These are phyloP conservation scores for Cyberlindnera misumaiensis DNA, from an alignment of 805 yeast genomes.

Conservation along the genomic window DNA sequence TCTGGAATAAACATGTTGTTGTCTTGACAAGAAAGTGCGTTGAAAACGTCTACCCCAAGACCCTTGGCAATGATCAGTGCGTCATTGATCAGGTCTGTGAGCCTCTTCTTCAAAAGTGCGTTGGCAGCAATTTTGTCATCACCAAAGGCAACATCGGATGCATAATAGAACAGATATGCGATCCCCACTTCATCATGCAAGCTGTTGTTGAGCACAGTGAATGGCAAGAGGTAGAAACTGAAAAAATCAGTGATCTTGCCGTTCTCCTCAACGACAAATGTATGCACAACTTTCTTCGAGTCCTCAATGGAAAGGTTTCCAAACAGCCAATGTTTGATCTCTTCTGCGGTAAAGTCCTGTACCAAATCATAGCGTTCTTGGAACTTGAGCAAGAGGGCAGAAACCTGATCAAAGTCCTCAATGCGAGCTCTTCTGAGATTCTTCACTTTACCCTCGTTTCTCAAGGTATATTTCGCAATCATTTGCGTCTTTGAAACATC, in stretches of 20 bases:
- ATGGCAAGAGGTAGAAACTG: conserved; percentile 85
- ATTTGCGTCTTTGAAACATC: conserved; percentile 62
- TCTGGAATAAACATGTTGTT: conserved; percentile 77
- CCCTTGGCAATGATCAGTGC: conserved; percentile 70
- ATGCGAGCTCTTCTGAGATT: conserved; percentile 47
- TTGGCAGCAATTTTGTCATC: conserved; percentile 34
- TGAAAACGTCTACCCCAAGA: conserved; percentile 79
- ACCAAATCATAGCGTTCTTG: conserved; percentile 66
- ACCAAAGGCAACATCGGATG: conserved; percentile 54
- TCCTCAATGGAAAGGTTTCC: conserved; percentile 36
- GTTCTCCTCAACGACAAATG: conserved; percentile 65
- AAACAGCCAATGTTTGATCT: conserved; percentile 76
- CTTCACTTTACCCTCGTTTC: conserved; percentile 40
- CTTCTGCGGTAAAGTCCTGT: conserved; percentile 63
- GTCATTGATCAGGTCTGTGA: conserved; percentile 57
- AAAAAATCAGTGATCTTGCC: conserved; percentile 80
- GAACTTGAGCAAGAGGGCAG: conserved; percentile 50
- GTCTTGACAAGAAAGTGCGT: conserved; percentile 88
- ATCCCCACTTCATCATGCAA: conserved; percentile 65
- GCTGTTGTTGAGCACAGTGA: conserved; percentile 66
- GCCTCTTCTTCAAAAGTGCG: conserved; percentile 45
- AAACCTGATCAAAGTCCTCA: conserved; percentile 61
- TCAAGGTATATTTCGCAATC: conserved; percentile 61
- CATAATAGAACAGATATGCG: conserved; percentile 88
- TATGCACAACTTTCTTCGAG: conserved; percentile 49